Percentiles rank a stretch among this genome's conserved stretches.
Conservation (phyloP, 441 rosid genomes). For the Erodium trifolium region DNA sequence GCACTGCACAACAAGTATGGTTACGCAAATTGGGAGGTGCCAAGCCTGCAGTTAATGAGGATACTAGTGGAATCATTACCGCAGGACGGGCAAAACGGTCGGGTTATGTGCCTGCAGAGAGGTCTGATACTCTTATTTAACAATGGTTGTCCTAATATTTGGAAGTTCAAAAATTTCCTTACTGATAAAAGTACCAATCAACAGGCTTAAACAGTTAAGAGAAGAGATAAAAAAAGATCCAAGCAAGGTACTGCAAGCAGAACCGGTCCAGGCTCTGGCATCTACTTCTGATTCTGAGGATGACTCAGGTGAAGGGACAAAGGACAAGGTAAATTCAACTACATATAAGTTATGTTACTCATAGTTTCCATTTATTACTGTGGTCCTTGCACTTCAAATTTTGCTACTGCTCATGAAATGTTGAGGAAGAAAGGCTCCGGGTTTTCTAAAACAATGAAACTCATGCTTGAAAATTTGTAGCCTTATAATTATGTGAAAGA, state of each 20-base stretch:
- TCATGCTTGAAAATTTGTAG: background rate
- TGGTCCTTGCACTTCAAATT: background rate
- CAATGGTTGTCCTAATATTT: slow-evolving; percentile 4
- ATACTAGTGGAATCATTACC: slow-evolving; percentile 77
- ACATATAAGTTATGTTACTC: slow-evolving; percentile 7
- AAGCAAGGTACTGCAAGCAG: slow-evolving; percentile 50
- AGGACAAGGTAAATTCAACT: slow-evolving; percentile 36
- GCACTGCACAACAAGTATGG: slow-evolving; percentile 96
- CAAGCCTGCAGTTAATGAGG: slow-evolving; percentile 63
- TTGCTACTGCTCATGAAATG: background rate
- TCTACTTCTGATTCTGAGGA: slow-evolving; percentile 51
- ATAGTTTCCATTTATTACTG: background rate
- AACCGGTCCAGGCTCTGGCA: slow-evolving; percentile 34
- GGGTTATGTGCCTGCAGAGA: slow-evolving; percentile 57
- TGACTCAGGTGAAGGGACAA: slow-evolving; percentile 42
- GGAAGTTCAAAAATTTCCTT: slow-evolving; percentile 13
- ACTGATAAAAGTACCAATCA: slow-evolving; percentile 19
- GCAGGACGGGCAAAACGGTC: slow-evolving; percentile 87
- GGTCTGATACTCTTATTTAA: slow-evolving; percentile 31
- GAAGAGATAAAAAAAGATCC: slow-evolving; percentile 40
- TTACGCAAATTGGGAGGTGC: slow-evolving; percentile 92
- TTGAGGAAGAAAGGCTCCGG: background rate
- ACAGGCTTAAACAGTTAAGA: slow-evolving; percentile 68
- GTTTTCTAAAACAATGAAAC: background rate
- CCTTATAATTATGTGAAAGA: background rate